phyloP scores from a whole-genome alignment of 1,284 basidiomycete genomes.

The Rhodotorula sp. region DNA sequence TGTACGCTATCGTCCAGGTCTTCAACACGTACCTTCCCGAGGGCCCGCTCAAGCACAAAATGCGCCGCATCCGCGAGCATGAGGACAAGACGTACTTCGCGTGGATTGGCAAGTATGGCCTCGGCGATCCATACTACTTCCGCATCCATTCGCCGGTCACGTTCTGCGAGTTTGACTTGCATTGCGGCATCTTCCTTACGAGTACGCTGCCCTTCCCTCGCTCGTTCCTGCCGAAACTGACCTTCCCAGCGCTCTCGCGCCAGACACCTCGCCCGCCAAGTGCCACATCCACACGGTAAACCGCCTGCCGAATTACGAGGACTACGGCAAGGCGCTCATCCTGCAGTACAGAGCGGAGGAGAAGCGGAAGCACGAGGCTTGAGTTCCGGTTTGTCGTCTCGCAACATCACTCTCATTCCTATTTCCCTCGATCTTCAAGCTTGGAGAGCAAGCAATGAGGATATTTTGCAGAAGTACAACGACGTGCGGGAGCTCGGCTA shows the following conservation, averaged over 20 bases:
- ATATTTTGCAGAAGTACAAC: background rate
- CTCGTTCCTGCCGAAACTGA: background rate
- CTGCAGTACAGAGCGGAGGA: constrained; percentile 1
- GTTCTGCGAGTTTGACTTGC: constrained; percentile 46
- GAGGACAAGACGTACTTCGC: constrained; percentile 50
- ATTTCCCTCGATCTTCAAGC: no score
- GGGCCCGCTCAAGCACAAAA: constrained; percentile 43
- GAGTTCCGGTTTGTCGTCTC: background rate
- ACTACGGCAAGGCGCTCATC: constrained; percentile 50
- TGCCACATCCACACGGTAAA: constrained; percentile 52
- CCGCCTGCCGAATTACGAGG: constrained; percentile 50
- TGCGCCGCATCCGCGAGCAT: constrained; percentile 41
- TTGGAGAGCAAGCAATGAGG: background rate
- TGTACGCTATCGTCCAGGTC: constrained; percentile 47
- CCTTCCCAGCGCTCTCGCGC: background rate
- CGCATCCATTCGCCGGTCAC: constrained; percentile 50
- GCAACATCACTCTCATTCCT: no score
- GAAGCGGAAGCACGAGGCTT: background rate
- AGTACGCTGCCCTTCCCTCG: constrained; percentile 23
- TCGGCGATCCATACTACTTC: constrained; percentile 52
- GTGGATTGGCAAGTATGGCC: constrained; percentile 50
- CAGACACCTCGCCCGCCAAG: constrained; percentile 49
- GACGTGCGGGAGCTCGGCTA: background rate
- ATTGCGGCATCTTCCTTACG: constrained; percentile 47
- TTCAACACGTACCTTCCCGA: constrained; percentile 51